phyloP scores from a whole-genome alignment of 768 basidiomycete genomes.

The Vararia minispora region DNA sequence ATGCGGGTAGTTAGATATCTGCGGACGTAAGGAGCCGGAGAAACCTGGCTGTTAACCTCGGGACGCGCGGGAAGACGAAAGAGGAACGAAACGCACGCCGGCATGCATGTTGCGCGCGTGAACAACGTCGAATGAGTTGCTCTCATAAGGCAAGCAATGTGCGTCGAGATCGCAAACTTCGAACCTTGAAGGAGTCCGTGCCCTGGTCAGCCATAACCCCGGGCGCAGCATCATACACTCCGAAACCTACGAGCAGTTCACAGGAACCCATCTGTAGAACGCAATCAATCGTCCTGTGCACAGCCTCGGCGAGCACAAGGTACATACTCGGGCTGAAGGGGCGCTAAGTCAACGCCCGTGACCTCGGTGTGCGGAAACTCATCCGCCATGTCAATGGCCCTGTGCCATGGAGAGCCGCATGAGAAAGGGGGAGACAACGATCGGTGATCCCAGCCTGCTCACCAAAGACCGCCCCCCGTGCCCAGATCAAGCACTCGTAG shows the following conservation, averaged over 20 bases:
- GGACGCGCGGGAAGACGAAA: slow-evolving; percentile 7
- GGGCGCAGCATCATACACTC: too few relatives aligned
- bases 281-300: not conserved
- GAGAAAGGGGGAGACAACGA: not conserved
- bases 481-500: slow-evolving; percentile 52
- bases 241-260: slow-evolving; percentile 66
- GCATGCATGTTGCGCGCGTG: slow-evolving; percentile 61
- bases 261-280: slow-evolving; percentile 41
- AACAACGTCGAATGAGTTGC: slow-evolving; percentile 53
- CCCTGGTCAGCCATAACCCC: not conserved
- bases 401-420: slow-evolving; percentile 16
- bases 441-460: slow-evolving; percentile 13
- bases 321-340: slow-evolving; percentile 56
- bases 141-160: slow-evolving; percentile 49
- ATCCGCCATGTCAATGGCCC: slow-evolving; percentile 67
- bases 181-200: slow-evolving; percentile 26
- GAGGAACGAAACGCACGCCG: slow-evolving; percentile 34
- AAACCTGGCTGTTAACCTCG: not conserved
- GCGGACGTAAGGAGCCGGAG: slow-evolving; percentile 3
- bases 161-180: slow-evolving; percentile 62
- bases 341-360: slow-evolving; percentile 60
- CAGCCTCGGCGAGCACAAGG: slow-evolving; percentile 6
- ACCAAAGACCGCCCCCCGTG: slow-evolving; percentile 59
- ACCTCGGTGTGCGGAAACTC: slow-evolving; percentile 59
- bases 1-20: slow-evolving; percentile 54